Percentiles rank a stretch among this genome's conserved stretches.
phyloP scores from a whole-genome alignment of 352 stramenopile species.

The Globisporangium radiosum region DNA sequence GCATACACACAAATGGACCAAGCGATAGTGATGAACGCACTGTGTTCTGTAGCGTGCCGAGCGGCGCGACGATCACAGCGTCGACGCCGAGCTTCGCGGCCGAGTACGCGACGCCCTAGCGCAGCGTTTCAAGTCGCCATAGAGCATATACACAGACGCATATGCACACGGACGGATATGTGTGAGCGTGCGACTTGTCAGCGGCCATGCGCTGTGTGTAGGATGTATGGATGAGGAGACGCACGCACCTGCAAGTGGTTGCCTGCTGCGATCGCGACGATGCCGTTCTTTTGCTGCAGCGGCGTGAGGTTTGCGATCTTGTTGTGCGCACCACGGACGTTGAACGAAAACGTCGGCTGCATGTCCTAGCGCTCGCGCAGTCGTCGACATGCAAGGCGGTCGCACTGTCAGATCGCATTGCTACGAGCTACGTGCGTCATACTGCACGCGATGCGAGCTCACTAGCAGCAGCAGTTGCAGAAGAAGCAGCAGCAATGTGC shows the following conservation, averaged over 20 bases:
- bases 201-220: neutral
- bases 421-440: too few species aligned
- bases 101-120: conserved; percentile 90
- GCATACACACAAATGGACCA: neutral
- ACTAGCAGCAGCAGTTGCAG: neutral
- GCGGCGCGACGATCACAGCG: conserved; percentile 95
- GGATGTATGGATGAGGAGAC: neutral
- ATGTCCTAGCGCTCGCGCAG: conserved; percentile 66
- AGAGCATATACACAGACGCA: neutral
- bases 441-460: too few species aligned
- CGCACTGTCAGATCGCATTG: neutral
- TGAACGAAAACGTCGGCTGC: conserved; percentile 98
- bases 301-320: conserved; percentile 94
- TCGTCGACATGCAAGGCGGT: neutral
- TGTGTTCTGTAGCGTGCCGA: conserved; percentile 93
- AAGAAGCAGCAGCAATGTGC: neutral
- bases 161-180: too few species aligned
- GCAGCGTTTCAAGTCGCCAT: neutral
- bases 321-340: conserved; percentile 97
- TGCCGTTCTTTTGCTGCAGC: conserved; percentile 70
- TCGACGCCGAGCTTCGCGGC: conserved; percentile 90
- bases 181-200: too few species aligned
- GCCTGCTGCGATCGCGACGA: conserved; percentile 80
- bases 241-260: conserved; percentile 92
- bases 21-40: conserved; percentile 16